Conservation (phyloP, 345 rosid genomes). For the Hibiscus tridactylites region DNA sequence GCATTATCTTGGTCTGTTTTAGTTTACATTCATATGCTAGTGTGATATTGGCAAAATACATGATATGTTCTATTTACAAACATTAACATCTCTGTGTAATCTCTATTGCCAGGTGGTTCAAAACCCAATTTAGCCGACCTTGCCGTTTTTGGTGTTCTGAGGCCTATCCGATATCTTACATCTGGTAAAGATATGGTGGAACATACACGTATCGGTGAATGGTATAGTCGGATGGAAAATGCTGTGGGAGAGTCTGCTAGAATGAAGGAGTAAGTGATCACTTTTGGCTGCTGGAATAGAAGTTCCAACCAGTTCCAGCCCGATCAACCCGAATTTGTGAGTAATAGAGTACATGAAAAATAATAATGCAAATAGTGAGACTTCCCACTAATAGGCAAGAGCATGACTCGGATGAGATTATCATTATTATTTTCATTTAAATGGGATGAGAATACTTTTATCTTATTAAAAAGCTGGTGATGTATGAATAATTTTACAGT, state of each 20-base stretch:
- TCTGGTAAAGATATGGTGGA: conserved; percentile 91
- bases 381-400: not conserved
- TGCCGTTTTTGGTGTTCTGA: conserved; percentile 80
- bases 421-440: no score
- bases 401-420: not conserved
- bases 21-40: not conserved
- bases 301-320: not conserved
- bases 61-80: not conserved
- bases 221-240: conserved; percentile 74
- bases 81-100: not conserved
- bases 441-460: not conserved
- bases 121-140: conserved; percentile 92
- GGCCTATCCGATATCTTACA: conserved; percentile 71
- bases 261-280: conserved; percentile 25
- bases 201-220: conserved; percentile 73
- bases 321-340: not conserved
- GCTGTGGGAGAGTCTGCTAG: conserved; percentile 60
- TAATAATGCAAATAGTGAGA: not conserved
- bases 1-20: conserved; percentile 47
- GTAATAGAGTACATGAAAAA: not conserved
- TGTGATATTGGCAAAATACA: not conserved
- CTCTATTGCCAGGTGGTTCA: conserved; percentile 46
- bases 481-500: not conserved
- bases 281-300: not conserved
- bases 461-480: not conserved